phyloP scores from a whole-genome alignment of 208 protist species.

The Balamuthia mandrillaris region DNA sequence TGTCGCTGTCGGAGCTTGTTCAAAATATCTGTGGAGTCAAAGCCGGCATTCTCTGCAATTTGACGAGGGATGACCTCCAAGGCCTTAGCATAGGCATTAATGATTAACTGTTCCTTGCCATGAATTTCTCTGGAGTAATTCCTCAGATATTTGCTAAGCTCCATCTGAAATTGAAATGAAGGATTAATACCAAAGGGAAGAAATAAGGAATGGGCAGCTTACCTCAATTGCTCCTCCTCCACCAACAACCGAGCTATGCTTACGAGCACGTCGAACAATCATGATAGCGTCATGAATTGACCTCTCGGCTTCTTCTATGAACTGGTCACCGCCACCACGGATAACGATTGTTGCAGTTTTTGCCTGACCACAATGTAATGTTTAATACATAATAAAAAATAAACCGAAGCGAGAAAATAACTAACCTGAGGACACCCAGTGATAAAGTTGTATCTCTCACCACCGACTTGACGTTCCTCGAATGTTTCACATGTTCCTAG shows the following conservation, averaged over 20 bases:
- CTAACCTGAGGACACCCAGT: too few species aligned
- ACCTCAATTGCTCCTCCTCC: slow-evolving; percentile 99
- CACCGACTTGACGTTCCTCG: slow-evolving; percentile 98
- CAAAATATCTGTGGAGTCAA: slow-evolving; percentile 99
- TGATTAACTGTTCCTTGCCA: slow-evolving; percentile 98
- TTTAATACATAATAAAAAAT: too few species aligned
- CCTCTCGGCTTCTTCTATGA: slow-evolving; percentile 97
- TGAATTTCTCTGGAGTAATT: slow-evolving; percentile 92
- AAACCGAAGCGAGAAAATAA: too few species aligned
- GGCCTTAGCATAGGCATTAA: slow-evolving; percentile 96
- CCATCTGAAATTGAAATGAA: too few species aligned
- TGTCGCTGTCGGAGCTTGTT: slow-evolving; percentile 99
- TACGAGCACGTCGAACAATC: slow-evolving; percentile 95
- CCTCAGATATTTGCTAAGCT: slow-evolving; percentile 93
- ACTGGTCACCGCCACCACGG: slow-evolving; percentile 91
- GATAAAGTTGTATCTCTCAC: too few species aligned
- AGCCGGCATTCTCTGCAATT: slow-evolving; percentile 98
- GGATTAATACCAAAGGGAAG: too few species aligned
- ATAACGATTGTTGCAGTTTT: slow-evolving; percentile 74
- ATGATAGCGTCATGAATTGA: slow-evolving; percentile 99
- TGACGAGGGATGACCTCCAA: slow-evolving; percentile 99
- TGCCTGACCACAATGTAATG: slow-evolving; percentile 89
- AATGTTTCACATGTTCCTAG: slow-evolving; percentile 96
- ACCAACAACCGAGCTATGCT: slow-evolving; percentile 95
- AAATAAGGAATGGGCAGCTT: too few species aligned